phyloP scores from a whole-genome alignment of 305 asterid species.

The Fraxinus dipetala region DNA sequence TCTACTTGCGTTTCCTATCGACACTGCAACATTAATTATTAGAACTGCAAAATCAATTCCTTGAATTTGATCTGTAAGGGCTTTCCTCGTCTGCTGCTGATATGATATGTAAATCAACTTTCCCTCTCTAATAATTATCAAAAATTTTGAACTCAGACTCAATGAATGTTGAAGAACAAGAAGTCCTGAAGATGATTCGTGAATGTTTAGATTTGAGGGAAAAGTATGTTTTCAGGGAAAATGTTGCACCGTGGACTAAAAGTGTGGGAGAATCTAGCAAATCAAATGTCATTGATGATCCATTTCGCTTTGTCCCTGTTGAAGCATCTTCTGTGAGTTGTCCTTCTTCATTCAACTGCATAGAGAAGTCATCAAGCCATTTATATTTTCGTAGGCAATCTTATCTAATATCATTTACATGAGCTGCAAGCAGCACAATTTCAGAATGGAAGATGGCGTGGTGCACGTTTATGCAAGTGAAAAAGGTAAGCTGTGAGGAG shows the following conservation, averaged over 20 bases:
- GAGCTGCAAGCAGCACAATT: conserved; percentile 58
- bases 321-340: conserved; percentile 84
- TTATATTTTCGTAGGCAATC: conserved; percentile 22
- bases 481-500: conserved; percentile 49
- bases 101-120: conserved; percentile 16
- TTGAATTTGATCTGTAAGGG: not conserved
- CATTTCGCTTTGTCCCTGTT: conserved; percentile 61
- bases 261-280: conserved; percentile 32
- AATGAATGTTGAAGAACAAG: conserved; percentile 69
- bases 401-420: conserved; percentile 28
- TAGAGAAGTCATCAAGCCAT: conserved; percentile 20
- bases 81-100: conserved; percentile 12
- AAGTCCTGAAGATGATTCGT: conserved; percentile 71
- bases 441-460: conserved; percentile 88
- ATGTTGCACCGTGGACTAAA: conserved; percentile 69
- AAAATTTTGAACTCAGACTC: conserved; percentile 52
- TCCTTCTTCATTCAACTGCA: conserved; percentile 26
- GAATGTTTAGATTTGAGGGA: conserved; percentile 80
- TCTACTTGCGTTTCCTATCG: not conserved
- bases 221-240: conserved; percentile 80
- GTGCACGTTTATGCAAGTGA: conserved; percentile 75
- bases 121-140: conserved; percentile 31
- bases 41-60: not conserved
- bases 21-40: not conserved
- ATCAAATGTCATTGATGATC: conserved; percentile 49